phyloP scores from a whole-genome alignment of 176 grass and related monocot species.

The Musa troglodytarum region DNA sequence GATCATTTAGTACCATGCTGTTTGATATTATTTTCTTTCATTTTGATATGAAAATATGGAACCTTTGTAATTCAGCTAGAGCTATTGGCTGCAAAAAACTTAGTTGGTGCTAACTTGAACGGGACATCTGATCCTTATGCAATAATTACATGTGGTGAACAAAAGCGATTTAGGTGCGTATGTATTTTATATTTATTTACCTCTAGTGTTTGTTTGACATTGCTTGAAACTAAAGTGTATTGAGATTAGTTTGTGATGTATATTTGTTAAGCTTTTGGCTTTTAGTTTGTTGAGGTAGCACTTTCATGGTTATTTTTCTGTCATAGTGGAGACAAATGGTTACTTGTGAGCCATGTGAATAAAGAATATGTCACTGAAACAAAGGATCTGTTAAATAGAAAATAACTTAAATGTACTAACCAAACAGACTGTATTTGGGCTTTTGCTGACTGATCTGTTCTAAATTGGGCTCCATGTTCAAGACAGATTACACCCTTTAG shows the following conservation, averaged over 20 bases:
- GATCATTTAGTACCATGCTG: neutral
- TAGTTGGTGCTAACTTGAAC: slow-evolving; percentile 86
- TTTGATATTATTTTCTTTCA: slow-evolving; percentile 15
- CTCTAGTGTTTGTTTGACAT: too few species aligned
- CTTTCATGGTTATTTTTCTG: neutral
- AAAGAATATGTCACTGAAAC: too few species aligned
- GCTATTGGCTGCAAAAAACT: slow-evolving; percentile 80
- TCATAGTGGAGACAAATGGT: too few species aligned
- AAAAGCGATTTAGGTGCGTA: slow-evolving; percentile 86
- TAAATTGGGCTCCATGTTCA: neutral
- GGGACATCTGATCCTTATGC: slow-evolving; percentile 95
- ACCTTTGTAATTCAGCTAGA: slow-evolving; percentile 47
- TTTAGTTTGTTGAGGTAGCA: neutral
- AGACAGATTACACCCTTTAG: neutral
- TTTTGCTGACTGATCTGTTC: neutral
- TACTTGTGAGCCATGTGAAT: too few species aligned
- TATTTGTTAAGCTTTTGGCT: neutral
- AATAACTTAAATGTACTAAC: neutral
- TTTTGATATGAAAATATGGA: slow-evolving; percentile 16
- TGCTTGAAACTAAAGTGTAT: too few species aligned
- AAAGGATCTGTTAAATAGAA: too few species aligned
- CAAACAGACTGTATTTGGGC: neutral
- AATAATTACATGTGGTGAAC: slow-evolving; percentile 78
- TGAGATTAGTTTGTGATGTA: neutral
- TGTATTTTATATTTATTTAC: slow-evolving; percentile 2